A percentile compares a stretch with the other conserved stretches of the same genome.
These are phyloP conservation scores for Mediolabrus comicus DNA, from an alignment of 108 stramenopile genomes.

Conservation along the genomic window DNA sequence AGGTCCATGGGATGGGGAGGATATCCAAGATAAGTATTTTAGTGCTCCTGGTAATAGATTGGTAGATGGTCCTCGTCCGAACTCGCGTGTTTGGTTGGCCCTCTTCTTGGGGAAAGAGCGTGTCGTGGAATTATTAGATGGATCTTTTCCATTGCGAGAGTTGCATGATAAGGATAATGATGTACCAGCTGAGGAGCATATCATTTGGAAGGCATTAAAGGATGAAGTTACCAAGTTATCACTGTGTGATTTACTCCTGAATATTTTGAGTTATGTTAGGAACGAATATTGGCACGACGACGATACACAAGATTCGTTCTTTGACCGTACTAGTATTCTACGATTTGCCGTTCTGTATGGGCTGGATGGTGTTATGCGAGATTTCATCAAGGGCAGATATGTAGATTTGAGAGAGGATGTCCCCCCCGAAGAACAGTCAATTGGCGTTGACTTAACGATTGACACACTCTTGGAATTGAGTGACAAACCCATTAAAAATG, in stretches of 20 bases:
- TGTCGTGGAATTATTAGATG: background rate
- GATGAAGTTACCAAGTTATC: background rate
- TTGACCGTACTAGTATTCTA: background rate
- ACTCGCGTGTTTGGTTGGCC: background rate
- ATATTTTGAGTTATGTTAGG: background rate
- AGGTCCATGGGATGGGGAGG: too few species aligned
- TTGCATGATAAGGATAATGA: background rate
- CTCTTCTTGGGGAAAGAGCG: background rate
- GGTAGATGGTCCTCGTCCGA: background rate
- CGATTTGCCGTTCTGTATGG: background rate
- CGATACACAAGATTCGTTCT: background rate
- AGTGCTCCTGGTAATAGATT: background rate
- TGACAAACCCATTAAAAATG: background rate
- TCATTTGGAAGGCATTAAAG: background rate
- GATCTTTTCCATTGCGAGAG: background rate
- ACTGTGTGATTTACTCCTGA: background rate
- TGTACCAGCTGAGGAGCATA: background rate
- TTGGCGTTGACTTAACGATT: background rate
- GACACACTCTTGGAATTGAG: background rate
- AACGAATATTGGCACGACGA: too few species aligned
- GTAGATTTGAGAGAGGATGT: background rate
- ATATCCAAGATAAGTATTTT: background rate
- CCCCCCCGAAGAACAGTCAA: too few species aligned
- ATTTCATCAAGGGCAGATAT: background rate
- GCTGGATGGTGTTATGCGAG: background rate